Conservation (phyloP, 2,329 filamentous ascomycete species). For the Penicillium crustosum region DNA sequence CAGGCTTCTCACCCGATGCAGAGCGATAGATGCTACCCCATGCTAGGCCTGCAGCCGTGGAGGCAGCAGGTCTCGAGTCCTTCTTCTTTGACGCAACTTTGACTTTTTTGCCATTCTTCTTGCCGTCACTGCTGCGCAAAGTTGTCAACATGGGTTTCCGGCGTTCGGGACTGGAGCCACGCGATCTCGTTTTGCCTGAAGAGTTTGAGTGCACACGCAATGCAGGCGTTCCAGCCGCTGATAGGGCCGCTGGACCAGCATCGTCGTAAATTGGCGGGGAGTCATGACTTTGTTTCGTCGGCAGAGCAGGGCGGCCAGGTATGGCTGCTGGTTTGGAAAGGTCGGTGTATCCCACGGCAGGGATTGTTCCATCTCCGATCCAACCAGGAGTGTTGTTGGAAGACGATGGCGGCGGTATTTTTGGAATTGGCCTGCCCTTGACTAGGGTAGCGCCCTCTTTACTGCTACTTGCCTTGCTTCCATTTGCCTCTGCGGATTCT, state of each 20-base stretch:
- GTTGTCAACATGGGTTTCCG: constrained; percentile 59
- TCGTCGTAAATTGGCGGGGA: constrained; percentile 19
- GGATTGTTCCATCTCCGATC: constrained; percentile 79
- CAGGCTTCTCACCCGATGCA: constrained; percentile 27
- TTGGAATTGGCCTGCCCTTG: constrained; percentile 31
- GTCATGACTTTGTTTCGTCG: constrained; percentile 24
- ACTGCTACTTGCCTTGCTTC: constrained; percentile 22
- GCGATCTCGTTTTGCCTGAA: constrained; percentile 46
- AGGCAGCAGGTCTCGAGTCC: constrained; percentile 55
- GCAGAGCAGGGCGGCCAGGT: constrained; percentile 44
- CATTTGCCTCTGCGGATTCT: constrained; percentile 40
- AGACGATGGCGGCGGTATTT: constrained; percentile 15
- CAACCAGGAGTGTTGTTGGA: constrained; percentile 52
- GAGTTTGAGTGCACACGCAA: constrained; percentile 32
- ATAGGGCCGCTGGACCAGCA: constrained; percentile 8
- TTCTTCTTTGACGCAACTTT: constrained; percentile 41
- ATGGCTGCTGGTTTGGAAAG: constrained; percentile 70
- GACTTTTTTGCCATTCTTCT: constrained; percentile 46
- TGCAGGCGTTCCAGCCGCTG: constrained; percentile 19
- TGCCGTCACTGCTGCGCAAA: constrained; percentile 49
- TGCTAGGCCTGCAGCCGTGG: constrained; percentile 63
- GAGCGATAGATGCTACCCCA: constrained; percentile 49
- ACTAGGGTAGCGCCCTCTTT: constrained; percentile 23
- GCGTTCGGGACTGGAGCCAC: constrained; percentile 63
- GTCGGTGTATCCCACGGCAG: constrained; percentile 74